Base-by-base conservation (phyloP, 176 grass and related monocot species). In the Eremochloa ophiuroides region DNA sequence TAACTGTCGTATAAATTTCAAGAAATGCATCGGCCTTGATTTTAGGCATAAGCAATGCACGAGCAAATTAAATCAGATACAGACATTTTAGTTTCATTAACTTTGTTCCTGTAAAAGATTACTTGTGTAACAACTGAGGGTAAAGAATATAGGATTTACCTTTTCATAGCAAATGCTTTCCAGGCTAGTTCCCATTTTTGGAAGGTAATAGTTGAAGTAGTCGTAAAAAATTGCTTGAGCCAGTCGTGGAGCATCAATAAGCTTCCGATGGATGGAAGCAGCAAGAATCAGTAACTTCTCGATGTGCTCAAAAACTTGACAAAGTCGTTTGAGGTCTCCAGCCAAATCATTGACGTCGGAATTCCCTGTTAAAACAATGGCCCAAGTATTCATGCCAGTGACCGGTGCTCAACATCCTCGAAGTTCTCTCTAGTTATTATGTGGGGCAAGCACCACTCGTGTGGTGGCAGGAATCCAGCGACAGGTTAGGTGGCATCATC, bases 261-360 rank as follows among this genome's bases (percentile, higher is more conserved):
- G 83, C 82, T 98, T 98, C 34, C 88, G 86, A 74, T 93, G 50
- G 38, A 95, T 29, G 13, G 96, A 98, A 74, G 93, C 84, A 76
- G 93, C 93, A 88, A 98, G 89, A 86, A 93, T 91, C 55, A 93
- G 63, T 69, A 98, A 67, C 76, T 98, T 98, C 88, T 98, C 96
- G 4, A 98, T 95, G 66, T 91, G 88, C 82, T 98, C 88, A 69
- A 93, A 98, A 79, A 91, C 86, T 82, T 78, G 80, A 79, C 90
- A 98, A 88, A 98, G 90, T 69, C 79, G 84, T 48, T 88, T 98
- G 66, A 98, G 72, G 62, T 93, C 93, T 74, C 90, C 93, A 88
- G 82, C 73, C 83, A 98, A 88, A 76, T 95, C 96, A 84, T 51
- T 71, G 72, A 85, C 88, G 63, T 95, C 88, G 60, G 82, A 87